Conservation (phyloP, 2,329 filamentous ascomycete genomes). For the Coleophoma cylindrospora region DNA sequence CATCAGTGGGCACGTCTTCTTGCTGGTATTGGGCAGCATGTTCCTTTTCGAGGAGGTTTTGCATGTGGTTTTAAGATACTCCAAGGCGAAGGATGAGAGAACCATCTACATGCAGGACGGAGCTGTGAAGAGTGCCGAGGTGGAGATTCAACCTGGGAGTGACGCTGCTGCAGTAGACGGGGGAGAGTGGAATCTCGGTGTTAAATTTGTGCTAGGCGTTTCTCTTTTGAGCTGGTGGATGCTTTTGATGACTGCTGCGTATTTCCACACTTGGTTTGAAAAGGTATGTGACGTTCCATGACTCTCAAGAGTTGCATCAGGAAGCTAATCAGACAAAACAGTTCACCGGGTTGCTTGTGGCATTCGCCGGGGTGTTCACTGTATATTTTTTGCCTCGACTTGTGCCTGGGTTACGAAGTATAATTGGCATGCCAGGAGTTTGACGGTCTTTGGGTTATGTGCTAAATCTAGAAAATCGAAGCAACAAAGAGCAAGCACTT, state of each 20-base stretch:
- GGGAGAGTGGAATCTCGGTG: conserved; percentile 36
- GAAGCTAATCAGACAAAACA: conserved; percentile 16
- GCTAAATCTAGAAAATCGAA: no score
- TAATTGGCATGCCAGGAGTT: conserved; percentile 39
- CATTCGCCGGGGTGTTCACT: conserved; percentile 39
- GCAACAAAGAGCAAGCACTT: no score
- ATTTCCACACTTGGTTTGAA: conserved; percentile 98
- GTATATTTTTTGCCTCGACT: conserved; percentile 45
- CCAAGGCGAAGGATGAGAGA: conserved; percentile 51
- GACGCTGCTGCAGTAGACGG: conserved; percentile 8
- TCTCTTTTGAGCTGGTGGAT: conserved; percentile 82
- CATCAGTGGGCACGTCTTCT: conserved; percentile 90
- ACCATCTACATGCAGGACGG: conserved; percentile 63
- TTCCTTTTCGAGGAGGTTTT: conserved; percentile 80
- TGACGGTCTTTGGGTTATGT: conserved; percentile 6
- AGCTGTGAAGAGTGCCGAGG: conserved; percentile 53
- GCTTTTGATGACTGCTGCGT: conserved; percentile 96
- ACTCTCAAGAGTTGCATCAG: not conserved
- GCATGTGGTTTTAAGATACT: conserved; percentile 46
- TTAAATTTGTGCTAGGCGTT: conserved; percentile 56
- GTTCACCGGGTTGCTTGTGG: conserved; percentile 44
- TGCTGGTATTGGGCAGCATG: conserved; percentile 78
- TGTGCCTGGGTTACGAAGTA: conserved; percentile 33
- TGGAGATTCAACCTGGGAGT: conserved; percentile 31
- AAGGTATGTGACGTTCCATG: conserved; percentile 54